Evolutionary conservation across 768 basidiomycete genomes (phyloP), one percentile per base, ranked within the genome.

Genomic region (Suillus ampliporus): DNA sequence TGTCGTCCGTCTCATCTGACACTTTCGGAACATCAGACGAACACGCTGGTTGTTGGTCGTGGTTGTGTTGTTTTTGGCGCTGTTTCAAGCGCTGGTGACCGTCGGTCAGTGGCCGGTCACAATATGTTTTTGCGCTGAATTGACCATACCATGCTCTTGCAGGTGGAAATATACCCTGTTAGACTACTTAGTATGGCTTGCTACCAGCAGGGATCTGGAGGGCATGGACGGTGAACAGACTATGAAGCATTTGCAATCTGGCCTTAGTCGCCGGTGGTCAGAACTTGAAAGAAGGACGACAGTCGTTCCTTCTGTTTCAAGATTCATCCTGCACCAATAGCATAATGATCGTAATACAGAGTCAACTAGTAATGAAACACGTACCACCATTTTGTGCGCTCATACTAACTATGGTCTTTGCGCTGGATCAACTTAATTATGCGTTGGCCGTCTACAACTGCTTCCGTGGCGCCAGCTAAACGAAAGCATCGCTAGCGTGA

Each of bases 71-170:
- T 35, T 63, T 65, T 17, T 66, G 64, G 15, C 41, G 64, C 0
- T 76, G 71, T 60, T 65, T 73, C 65, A 73, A 61, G 60, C 65
- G 69, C 17, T 68, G 73, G 73, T 69, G 34, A 70, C 38, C 26
- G 15, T n/a, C n/a, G 37, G 58, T 63, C 19, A 63, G 58, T 51
- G 23, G 6, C 17, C 11, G 26, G 11, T 5, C 8, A 40, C 7
- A 11, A 56, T 23, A 54, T 15, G 26, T 26, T 11, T 19, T 17
- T 17, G 37, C 37, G 17, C 53, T 38, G 37, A 40, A 19, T 17
- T 40, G 17, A 26, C 26, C 38, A 40, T 56, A 40, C 17, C 54
- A 56, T 56, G 38, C 17, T 26, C 10, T 40, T 40, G 6, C 11
- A 28, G 54, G 23, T 13, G 54, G 26, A 40, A 1, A 28, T 26